These are phyloP conservation scores for Mallotus nudiflorus DNA, from an alignment of 345 rosid genomes.

Conservation along the genomic window DNA sequence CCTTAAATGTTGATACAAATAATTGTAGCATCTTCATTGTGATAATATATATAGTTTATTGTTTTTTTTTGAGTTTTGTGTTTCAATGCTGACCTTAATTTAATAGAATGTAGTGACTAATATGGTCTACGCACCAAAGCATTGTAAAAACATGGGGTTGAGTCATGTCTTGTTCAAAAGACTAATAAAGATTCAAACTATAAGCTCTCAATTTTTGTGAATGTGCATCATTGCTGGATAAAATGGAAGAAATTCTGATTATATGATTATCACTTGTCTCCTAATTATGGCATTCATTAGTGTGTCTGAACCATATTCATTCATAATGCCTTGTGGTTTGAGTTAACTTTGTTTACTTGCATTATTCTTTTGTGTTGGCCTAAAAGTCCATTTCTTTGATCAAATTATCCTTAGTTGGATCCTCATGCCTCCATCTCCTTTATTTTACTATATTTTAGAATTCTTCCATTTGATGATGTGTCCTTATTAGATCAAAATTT, in stretches of 20 bases:
- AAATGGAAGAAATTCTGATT: background rate
- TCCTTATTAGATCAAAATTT: background rate
- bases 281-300: background rate
- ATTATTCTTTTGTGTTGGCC: background rate
- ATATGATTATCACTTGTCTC: background rate
- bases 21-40: background rate
- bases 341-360: background rate
- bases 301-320: background rate
- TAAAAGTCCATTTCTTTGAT: background rate
- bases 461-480: background rate
- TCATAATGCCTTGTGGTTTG: background rate
- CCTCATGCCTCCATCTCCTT: too few relatives aligned
- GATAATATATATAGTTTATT: background rate
- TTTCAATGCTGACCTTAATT: background rate
- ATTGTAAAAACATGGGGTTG: background rate
- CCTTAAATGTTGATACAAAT: background rate
- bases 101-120: background rate
- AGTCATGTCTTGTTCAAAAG: background rate
- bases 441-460: background rate
- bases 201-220: background rate
- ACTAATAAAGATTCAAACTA: too few relatives aligned
- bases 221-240: background rate
- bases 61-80: background rate
- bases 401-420: background rate
- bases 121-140: background rate